Percentiles rank a stretch among this genome's conserved stretches.
These are phyloP conservation scores for Adiantum capillusveneris DNA, from an alignment of 75 land plant genomes.

Conservation along the genomic window DNA sequence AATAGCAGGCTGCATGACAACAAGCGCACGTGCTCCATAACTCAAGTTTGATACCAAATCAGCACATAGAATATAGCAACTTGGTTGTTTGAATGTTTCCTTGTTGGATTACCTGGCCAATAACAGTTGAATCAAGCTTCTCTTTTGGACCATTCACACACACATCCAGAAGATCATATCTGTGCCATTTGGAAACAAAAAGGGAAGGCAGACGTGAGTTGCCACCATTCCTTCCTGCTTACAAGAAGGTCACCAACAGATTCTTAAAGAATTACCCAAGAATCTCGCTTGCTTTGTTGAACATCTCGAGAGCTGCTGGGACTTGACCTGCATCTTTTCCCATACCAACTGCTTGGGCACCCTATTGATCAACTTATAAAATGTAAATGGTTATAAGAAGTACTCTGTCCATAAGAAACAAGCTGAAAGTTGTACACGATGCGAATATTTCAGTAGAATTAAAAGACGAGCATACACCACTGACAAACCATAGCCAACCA, in stretches of 20 bases:
- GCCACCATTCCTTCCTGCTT: slow-evolving; percentile 5
- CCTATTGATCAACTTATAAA: slow-evolving; percentile 28
- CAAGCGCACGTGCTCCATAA: neutral
- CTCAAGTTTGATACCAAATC: no score
- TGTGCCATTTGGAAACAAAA: slow-evolving; percentile 10
- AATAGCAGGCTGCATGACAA: slow-evolving; percentile 80
- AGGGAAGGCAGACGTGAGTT: neutral
- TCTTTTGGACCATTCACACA: slow-evolving; percentile 95
- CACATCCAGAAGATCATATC: slow-evolving; percentile 85
- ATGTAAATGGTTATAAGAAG: no score
- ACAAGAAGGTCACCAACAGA: neutral
- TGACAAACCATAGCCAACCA: no score
- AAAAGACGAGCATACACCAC: no score
- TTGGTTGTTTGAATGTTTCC: no score
- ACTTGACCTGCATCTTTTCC: slow-evolving; percentile 74
- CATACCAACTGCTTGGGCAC: slow-evolving; percentile 98
- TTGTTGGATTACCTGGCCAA: slow-evolving; percentile 76
- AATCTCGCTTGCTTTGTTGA: slow-evolving; percentile 75
- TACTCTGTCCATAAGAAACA: no score
- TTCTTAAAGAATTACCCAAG: slow-evolving; percentile 59
- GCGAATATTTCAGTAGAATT: no score
- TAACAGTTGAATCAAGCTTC: slow-evolving; percentile 88
- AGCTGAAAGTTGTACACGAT: no score
- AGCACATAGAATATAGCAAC: no score
- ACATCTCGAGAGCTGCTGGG: slow-evolving; percentile 81